A percentile compares a stretch with the other conserved stretches of the same genome.
phyloP scores from a whole-genome alignment of 805 yeast genomes.

The Hanseniaspora taiwanica region DNA sequence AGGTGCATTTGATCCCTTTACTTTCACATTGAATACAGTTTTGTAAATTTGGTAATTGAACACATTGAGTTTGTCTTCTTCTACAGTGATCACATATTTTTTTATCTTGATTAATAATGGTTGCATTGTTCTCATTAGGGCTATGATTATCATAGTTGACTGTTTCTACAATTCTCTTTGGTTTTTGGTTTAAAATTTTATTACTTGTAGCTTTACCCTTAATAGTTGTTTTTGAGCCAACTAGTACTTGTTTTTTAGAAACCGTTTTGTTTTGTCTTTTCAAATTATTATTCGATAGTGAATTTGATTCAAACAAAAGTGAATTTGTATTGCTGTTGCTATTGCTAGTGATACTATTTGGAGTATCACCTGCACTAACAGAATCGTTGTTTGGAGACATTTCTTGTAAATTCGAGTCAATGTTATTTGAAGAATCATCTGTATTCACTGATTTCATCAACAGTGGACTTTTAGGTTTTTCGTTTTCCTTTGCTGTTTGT shows the following conservation, averaged over 20 bases:
- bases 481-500: no score
- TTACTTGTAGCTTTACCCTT: constrained; percentile 5
- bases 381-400: neutral
- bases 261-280: no score
- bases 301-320: no score
- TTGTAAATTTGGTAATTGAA: constrained; percentile 45
- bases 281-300: no score
- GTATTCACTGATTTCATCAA: no score
- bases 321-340: neutral
- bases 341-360: neutral
- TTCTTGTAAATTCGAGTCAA: no score
- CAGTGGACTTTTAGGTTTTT: no score
- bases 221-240: constrained; percentile 5
- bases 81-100: constrained; percentile 78
- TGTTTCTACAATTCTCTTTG: no score
- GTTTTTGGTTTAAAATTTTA: no score
- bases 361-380: neutral
- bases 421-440: no score
- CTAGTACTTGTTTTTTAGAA: no score
- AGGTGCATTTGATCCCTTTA: constrained; percentile 63
- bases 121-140: constrained; percentile 6
- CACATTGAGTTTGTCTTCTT: constrained; percentile 67
- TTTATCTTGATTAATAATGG: neutral
- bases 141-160: no score
- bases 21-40: constrained; percentile 69